Base-by-base conservation (phyloP, 108 stramenopile species). In the Skeletonema potamos region DNA sequence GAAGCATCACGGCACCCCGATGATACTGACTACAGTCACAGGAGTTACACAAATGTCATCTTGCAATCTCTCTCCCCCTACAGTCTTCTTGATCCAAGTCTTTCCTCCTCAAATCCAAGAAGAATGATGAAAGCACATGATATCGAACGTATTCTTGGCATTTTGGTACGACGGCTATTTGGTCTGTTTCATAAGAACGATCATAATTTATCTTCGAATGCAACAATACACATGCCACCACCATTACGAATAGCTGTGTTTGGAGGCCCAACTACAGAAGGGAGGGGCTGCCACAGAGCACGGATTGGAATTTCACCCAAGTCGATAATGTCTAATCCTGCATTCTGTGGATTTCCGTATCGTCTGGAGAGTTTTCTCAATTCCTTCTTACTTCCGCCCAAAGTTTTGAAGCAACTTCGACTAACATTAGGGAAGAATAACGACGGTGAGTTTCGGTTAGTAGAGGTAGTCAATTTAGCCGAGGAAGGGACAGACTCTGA, bases 321-420 rank as follows among this genome's bases (percentile, higher is more conserved):
- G 54, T 77, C 76, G 30, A 68, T 68, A 26, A 73, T 73, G 72
- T 36, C 77, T 37, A 82, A 78, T 64, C 77, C 81, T 41, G 37
- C 69, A 15, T 82, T 78, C 51, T 82, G 81, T 32, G 64, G 77
- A 55, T 82, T 77, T 67, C 81, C 81, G 26, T 74, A 82, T 58
- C 76, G 81, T 30, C 34, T 82, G 26, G 81, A 82, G 59, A 66
- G 68, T 44, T 76, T 82, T 60, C 24, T 82, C 58, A 82, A 82
- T 63, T 36, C 51, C 12, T 67, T 78, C 29, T 44, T 74, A 55
- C 56, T 79, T 2, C 78, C 78, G 27, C 67, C 72, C 7, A 41
- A 54, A 15, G 71, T 73, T 4, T 48, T 68, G 56, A 48, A 54
- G 20, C 78, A 68, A 26, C 41, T 68, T 3, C 41, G 39, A 17